Evolutionary conservation across 352 stramenopile species (phyloP).

Genomic region (Phytophthora boehmeriae): DNA sequence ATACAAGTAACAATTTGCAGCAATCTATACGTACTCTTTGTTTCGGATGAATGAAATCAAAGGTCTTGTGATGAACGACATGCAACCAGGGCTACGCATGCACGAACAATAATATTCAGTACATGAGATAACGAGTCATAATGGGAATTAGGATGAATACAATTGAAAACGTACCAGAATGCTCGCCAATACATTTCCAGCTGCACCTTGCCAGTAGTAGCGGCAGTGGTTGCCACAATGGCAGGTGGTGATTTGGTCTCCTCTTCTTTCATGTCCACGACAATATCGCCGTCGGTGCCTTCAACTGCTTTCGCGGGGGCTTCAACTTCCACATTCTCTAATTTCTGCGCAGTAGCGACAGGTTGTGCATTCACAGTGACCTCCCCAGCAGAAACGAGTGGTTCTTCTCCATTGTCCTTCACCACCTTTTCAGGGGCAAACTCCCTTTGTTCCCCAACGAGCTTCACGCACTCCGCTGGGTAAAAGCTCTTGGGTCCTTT

Average conservation of each 20-base stretch:
- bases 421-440: conserved; percentile 47
- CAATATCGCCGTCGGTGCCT: conserved; percentile 33
- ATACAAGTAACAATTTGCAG: not conserved
- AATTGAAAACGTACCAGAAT: conserved; percentile 62
- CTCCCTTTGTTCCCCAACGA: conserved; percentile 61
- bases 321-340: conserved; percentile 11
- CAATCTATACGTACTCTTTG: conserved; percentile 49
- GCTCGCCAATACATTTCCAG: conserved; percentile 84
- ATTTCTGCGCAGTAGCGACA: conserved; percentile 4
- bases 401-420: conserved; percentile 16
- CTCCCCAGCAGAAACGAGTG: conserved; percentile 20
- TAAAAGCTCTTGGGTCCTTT: conserved; percentile 71
- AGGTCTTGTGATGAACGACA: conserved; percentile 71
- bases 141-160: not conserved
- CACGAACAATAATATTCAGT: conserved; percentile 6
- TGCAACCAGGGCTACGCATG: conserved; percentile 65
- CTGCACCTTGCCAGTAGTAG: conserved; percentile 49
- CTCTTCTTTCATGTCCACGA: conserved; percentile 47
- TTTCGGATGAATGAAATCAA: conserved; percentile 68
- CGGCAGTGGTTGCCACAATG: conserved; percentile 6
- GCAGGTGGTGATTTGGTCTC: conserved; percentile 19
- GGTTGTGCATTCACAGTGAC: conserved; percentile 2
- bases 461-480: conserved; percentile 52
- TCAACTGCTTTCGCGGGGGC: conserved; percentile 16
- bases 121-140: not conserved